Evolutionary conservation across 352 stramenopile genomes (phyloP).

Genomic region (Phytophthora aleatoria): DNA sequence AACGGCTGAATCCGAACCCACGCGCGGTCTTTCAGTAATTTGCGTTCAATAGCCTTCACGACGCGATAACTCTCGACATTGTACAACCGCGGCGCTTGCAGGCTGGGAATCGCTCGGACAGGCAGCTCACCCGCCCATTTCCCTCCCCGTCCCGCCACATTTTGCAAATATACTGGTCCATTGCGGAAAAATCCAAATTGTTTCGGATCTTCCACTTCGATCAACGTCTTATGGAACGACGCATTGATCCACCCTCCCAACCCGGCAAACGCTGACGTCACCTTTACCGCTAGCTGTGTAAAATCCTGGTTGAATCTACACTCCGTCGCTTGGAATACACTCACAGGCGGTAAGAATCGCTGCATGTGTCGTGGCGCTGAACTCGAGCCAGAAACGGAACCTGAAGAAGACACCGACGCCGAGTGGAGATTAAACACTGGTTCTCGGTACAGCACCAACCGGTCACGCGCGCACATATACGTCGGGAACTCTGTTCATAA

Average conservation of each 20-base stretch:
- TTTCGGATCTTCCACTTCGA: conserved; percentile 62
- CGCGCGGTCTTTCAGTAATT: conserved; percentile 76
- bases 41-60: conserved; percentile 61
- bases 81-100: conserved; percentile 59
- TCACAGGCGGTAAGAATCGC: conserved; percentile 62
- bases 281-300: conserved; percentile 65
- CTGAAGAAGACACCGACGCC: conserved; percentile 27
- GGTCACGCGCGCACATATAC: conserved; percentile 61
- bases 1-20: conserved; percentile 59
- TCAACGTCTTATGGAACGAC: conserved; percentile 54
- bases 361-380: conserved; percentile 37
- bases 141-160: conserved; percentile 55
- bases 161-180: conserved; percentile 64
- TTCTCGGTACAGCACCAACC: conserved; percentile 51
- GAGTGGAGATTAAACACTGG: conserved; percentile 53
- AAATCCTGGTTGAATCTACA: conserved; percentile 76
- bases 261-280: conserved; percentile 62
- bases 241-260: conserved; percentile 70
- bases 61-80: conserved; percentile 63
- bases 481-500: conserved; percentile 52
- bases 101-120: conserved; percentile 61
- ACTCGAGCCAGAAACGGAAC: background rate
- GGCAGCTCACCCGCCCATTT: conserved; percentile 72
- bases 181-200: conserved; percentile 27
- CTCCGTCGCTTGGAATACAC: conserved; percentile 73